Base-by-base conservation (phyloP, 2,329 filamentous ascomycete species). In the Botryotinia narcissicola region DNA sequence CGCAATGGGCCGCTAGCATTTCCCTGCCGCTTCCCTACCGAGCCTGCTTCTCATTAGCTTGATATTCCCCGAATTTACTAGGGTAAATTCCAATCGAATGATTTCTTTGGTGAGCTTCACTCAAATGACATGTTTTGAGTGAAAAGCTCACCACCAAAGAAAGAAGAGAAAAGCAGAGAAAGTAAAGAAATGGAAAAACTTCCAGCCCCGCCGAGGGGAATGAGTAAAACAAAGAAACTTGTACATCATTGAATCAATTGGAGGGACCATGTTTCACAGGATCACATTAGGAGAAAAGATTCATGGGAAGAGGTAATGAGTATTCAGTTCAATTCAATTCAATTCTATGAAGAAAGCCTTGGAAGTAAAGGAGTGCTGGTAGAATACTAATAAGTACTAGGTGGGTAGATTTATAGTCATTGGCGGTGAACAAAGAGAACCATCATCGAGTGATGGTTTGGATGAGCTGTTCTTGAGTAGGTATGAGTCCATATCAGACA, bases 21-120 rank as follows among this genome's bases (percentile, higher is more conserved):
- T 57, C 51, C 51, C 51, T 57, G 51, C 51, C 51, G 51, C 51
- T 57, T 25, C 51, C 51, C n/a, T 57, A 29, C 51, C 51, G 51
- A 57, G 51, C 64, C 46, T 22, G 35, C 64, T 54, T 57, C 35
- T n/a, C 48, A 57, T n/a, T 54, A 57, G 48, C 48, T 42, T 42
- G 14, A 14, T 10, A 68, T 57, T 68, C 66, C 66, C 66, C 66
- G 66, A 48, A 68, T 57, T 68, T 57, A 42, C 66, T 54, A 20
- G 48, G 64, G 62, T 66, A 42, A 35, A 66, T 48, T 35, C 62
- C 62, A n/a, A 68, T 68, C 66, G 66, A 57, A 68, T 42, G 66
- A 68, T 68, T 25, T 22, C 40, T 54, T 7, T 18, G 9, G 35
- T 29, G 51, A 32, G 64, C 14, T 57, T 46, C 64, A 57, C 35